A percentile compares a stretch with the other conserved stretches of the same genome.
Evolutionary conservation across 208 protist genomes (phyloP).

Genomic region (Leptomonas pyrrhocoris): DNA sequence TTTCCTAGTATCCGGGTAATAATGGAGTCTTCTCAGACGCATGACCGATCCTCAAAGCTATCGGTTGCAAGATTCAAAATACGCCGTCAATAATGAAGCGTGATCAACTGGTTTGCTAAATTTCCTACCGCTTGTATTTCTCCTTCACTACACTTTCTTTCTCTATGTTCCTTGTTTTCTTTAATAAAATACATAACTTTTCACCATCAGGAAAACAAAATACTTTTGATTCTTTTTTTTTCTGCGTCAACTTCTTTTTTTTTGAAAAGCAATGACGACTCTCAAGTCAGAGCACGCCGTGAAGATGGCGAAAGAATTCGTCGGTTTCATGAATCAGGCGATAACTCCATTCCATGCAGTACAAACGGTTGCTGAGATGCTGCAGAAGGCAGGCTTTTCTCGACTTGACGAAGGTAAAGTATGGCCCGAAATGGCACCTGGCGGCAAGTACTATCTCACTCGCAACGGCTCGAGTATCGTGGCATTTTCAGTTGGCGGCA

Average conservation of each 20-base stretch:
- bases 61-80: no score
- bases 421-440: slow-evolving; percentile 70
- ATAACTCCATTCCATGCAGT: slow-evolving; percentile 86
- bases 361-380: slow-evolving; percentile 44
- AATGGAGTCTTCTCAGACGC: no score
- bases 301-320: slow-evolving; percentile 59
- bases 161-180: background rate
- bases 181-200: background rate
- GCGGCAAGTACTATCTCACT: slow-evolving; percentile 96
- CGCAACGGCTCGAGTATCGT: slow-evolving; percentile 96
- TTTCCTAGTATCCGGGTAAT: no score
- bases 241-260: background rate
- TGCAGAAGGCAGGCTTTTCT: slow-evolving; percentile 55
- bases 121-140: no score
- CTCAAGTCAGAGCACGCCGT: slow-evolving; percentile 32
- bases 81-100: no score
- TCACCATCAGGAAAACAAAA: background rate
- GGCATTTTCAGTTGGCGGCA: slow-evolving; percentile 96
- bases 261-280: slow-evolving; percentile 17
- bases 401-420: slow-evolving; percentile 59
- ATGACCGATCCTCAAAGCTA: no score
- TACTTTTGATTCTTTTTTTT: slow-evolving; percentile 12
- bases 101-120: no score
- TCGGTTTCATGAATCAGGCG: slow-evolving; percentile 68
- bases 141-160: background rate